Evolutionary conservation across 139 green algal genomes (phyloP), one percentile per base, ranked within the genome.

Genomic region (Tetraselmis chui): DNA sequence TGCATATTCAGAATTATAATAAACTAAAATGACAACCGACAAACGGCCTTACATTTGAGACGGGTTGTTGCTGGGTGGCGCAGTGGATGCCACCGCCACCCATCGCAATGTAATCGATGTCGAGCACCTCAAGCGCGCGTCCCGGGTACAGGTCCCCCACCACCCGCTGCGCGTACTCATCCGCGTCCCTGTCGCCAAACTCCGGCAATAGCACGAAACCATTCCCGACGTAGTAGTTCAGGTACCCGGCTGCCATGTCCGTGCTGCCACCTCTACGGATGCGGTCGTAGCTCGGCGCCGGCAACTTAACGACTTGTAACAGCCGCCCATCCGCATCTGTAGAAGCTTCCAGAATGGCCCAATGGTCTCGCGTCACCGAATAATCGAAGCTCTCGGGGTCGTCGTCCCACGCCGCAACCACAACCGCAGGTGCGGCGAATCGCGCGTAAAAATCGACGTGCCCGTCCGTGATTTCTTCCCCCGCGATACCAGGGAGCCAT

Each of bases 221-320:
- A 29, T 80, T 80, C 2, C 29, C n/a, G 77, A 80, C 29, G 77
- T 80, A 80, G 32, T 59, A 80, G 77, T 80, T 80, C 2, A 80
- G 2, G 28, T 80, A 80, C 2, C 29, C 31, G 77, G 29, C 31
- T 2, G 27, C n/a, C 29, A 80, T 31, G 5, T 27, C 24, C 23
- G 45, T 29, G 28, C 58, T 29, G 45, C 18, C 45, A 18, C 45
- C 11, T 18, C 45, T 5, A 25, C 45, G 45, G 45, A 67, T 67
- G 5, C 45, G 45, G 45, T 5, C 45, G 45, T 67, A 67, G 45
- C 45, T 67, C 11, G 45, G 45, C 45, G 11, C 45, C 26, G 77
- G 77, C n/a, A 80, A 29, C 28, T 27, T 27, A 58, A 80, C n/a
- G 23, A 80, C 77, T 2, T 80, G 2, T 11, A 80, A 18, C 23